phyloP scores from a whole-genome alignment of 2,329 filamentous ascomycete genomes.

The Fusarium sp. region DNA sequence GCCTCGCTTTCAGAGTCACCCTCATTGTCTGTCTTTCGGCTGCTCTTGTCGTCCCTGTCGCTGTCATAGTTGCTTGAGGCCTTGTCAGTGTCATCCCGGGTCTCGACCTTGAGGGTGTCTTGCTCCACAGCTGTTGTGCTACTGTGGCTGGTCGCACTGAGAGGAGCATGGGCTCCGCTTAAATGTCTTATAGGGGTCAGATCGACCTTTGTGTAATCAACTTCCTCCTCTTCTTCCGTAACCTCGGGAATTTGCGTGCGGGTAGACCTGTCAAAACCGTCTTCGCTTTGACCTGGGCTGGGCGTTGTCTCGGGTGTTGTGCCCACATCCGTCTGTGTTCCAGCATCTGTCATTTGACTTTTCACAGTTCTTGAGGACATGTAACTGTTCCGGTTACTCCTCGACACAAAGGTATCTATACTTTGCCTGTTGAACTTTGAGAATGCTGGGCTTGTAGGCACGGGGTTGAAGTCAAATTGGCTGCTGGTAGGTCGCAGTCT shows the following conservation, averaged over 20 bases:
- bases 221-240: slow-evolving; percentile 59
- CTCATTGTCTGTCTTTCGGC: slow-evolving; percentile 39
- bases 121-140: slow-evolving; percentile 31
- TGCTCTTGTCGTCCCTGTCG: slow-evolving; percentile 39
- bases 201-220: slow-evolving; percentile 69
- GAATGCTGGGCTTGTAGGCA: slow-evolving; percentile 76
- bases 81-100: slow-evolving; percentile 37
- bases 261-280: slow-evolving; percentile 54
- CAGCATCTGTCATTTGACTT: slow-evolving; percentile 74
- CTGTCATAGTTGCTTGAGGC: slow-evolving; percentile 38
- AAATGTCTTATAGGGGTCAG: slow-evolving; percentile 58
- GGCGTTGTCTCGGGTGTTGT: slow-evolving; percentile 63
- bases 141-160: slow-evolving; percentile 34
- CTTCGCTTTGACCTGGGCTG: slow-evolving; percentile 62
- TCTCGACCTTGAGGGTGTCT: slow-evolving; percentile 34
- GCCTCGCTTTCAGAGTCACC: slow-evolving; percentile 36
- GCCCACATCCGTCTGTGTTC: slow-evolving; percentile 67
- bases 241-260: slow-evolving; percentile 50
- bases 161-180: slow-evolving; percentile 43
- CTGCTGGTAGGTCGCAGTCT: slow-evolving; percentile 74
- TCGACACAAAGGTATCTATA: slow-evolving; percentile 66
- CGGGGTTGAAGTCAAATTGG: slow-evolving; percentile 83
- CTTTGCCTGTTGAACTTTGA: slow-evolving; percentile 70
- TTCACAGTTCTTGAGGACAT: slow-evolving; percentile 76
- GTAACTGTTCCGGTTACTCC: slow-evolving; percentile 76